Base-by-base conservation (phyloP, 208 protist species). In the Leishmania aethiopica region DNA sequence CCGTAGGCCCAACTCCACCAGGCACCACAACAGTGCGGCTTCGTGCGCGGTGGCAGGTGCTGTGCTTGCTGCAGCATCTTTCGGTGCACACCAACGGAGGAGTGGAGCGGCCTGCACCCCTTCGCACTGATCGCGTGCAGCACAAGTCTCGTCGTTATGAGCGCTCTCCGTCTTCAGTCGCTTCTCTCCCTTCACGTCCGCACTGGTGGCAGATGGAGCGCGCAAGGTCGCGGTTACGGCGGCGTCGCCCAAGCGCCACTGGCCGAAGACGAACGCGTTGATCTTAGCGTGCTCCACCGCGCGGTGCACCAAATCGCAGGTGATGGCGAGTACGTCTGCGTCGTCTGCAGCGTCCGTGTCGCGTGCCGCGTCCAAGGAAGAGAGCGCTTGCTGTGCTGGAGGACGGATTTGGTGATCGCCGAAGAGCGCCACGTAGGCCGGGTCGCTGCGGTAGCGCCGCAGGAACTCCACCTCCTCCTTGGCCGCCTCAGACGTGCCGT, bases 1-100 rank as follows among this genome's bases (percentile, higher is more conserved):
- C 42, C n/a, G 59, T 47, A 85, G 47, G 32, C 77, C 77, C 73
- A 81, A 22, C 77, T 85, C 82, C 37, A 75, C 72, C 35, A 85
- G 72, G 59, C 82, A 78, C 72, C 74, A 69, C 19, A 81, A 79
- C 59, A 85, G 73, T 11, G 25, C 60, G 1, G 73, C 62, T 57
- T 85, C 82, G 32, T 85, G 82, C 17, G 35, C 25, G 55, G 42
- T 47, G 28, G 10, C 57, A 4, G 53, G 53, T 35, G 55, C 40
- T 15, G 75, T 64, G 35, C 8, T 15, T 11, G 37, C 53, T 51
- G 37, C 28, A 19, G 75, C 17, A 67, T 45, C 75, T 35, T 25
- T 37, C 15, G 51, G 13, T 35, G 51, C 42, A 40, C 73, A 32
- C 73, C 73, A 62, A 8, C 32, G 3, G n/a, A 42, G 51, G 15